phyloP scores from a whole-genome alignment of 1,139 yeast genomes.

The Pichia sp. region DNA sequence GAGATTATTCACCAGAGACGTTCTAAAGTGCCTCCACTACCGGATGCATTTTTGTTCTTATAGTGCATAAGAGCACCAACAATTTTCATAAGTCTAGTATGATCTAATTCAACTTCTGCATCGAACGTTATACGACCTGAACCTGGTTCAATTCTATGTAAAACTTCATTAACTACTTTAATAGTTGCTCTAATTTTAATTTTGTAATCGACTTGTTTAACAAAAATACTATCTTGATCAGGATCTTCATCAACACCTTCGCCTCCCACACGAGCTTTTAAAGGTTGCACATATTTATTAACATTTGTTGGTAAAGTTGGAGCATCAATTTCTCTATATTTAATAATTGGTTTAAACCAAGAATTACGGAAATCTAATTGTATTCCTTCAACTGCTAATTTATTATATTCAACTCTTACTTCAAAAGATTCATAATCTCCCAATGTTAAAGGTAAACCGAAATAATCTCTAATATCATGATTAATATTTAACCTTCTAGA shows the following conservation, averaged over 20 bases:
- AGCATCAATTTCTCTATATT: slow-evolving; percentile 23
- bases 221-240: slow-evolving; percentile 20
- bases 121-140: slow-evolving; percentile 26
- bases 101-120: slow-evolving; percentile 31
- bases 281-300: slow-evolving; percentile 27
- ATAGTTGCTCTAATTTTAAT: slow-evolving; percentile 27
- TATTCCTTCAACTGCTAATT: slow-evolving; percentile 26
- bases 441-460: slow-evolving; percentile 28
- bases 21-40: slow-evolving; percentile 21
- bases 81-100: slow-evolving; percentile 28
- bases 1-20: slow-evolving; percentile 22
- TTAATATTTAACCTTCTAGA: slow-evolving; percentile 27
- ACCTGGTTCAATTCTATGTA: slow-evolving; percentile 22
- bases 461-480: slow-evolving; percentile 21
- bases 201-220: slow-evolving; percentile 26
- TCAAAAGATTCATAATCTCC: slow-evolving; percentile 26
- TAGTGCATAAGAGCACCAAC: slow-evolving; percentile 24
- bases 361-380: slow-evolving; percentile 27
- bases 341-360: slow-evolving; percentile 25
- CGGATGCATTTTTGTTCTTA: slow-evolving; percentile 15
- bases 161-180: slow-evolving; percentile 17
- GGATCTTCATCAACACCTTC: slow-evolving; percentile 22
- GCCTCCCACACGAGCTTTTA: slow-evolving; percentile 20
- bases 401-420: slow-evolving; percentile 25
- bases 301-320: slow-evolving; percentile 25